phyloP scores from a whole-genome alignment of 371 early-diverging fungal genomes.

The Dichotomocladium elegans region DNA sequence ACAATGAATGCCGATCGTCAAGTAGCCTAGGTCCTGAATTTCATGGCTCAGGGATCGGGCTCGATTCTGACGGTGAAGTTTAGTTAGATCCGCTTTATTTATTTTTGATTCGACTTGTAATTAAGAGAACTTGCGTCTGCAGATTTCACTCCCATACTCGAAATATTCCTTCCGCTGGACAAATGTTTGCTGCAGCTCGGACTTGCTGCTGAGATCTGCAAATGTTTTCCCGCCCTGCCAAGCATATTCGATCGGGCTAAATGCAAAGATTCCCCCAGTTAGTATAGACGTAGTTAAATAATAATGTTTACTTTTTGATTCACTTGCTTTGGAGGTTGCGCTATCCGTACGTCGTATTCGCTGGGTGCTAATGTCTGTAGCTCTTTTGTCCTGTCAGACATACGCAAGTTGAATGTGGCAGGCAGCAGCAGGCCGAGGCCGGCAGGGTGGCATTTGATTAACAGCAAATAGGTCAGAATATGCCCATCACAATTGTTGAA shows the following conservation, averaged over 20 bases:
- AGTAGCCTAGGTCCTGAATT: neutral
- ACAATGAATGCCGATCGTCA: neutral
- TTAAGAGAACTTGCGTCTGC: conserved; percentile 36
- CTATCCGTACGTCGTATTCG: conserved; percentile 62
- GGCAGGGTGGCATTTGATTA: too few species aligned
- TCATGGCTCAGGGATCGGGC: conserved; percentile 2
- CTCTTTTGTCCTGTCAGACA: conserved; percentile 46
- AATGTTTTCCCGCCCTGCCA: conserved; percentile 52
- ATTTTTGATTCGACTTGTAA: neutral
- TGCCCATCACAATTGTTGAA: neutral
- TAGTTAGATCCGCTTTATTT: neutral
- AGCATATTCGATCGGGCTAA: conserved; percentile 50
- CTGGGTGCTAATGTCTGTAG: conserved; percentile 60
- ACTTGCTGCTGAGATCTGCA: conserved; percentile 36
- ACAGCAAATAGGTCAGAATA: too few species aligned
- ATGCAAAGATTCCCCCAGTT: neutral
- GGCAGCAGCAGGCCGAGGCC: too few species aligned
- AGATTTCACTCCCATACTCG: conserved; percentile 55
- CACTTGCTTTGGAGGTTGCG: conserved; percentile 59
- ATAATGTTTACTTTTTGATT: neutral
- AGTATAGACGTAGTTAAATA: neutral
- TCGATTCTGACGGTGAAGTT: conserved; percentile 5
- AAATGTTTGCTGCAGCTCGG: conserved; percentile 42
- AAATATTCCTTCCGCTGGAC: conserved; percentile 57
- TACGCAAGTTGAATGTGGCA: too few species aligned